Evolutionary conservation across 2,329 filamentous ascomycete genomes (phyloP).

Genomic region (Westerdykella sp.): DNA sequence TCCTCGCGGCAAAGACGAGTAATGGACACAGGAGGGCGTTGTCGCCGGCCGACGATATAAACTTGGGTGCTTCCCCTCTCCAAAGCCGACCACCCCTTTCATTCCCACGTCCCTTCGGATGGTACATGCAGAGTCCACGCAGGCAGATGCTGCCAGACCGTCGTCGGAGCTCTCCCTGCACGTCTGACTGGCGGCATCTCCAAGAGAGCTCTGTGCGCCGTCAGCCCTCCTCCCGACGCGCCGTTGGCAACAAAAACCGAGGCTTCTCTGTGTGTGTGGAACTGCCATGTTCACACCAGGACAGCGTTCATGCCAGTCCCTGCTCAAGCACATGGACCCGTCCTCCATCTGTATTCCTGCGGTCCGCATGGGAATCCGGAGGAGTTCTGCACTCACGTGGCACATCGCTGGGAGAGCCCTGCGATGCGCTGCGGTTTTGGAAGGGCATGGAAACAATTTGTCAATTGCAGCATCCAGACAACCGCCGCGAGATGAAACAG

Average conservation of each 20-base stretch:
- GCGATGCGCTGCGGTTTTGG: too few species aligned
- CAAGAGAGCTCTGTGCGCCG: too few species aligned
- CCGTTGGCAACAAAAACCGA: too few species aligned
- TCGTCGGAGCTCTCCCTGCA: constrained; percentile 17
- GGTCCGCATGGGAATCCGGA: constrained; percentile 7
- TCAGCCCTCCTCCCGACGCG: constrained; percentile 11
- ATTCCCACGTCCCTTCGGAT: not conserved
- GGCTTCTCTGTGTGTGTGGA: too few species aligned
- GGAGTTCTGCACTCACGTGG: constrained; percentile 12
- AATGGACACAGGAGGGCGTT: too few species aligned
- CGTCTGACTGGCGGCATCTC: constrained; percentile 18
- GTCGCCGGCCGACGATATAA: too few species aligned
- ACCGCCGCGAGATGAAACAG: constrained; percentile 28
- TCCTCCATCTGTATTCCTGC: constrained; percentile 2
- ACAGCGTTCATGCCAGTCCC: constrained; percentile 1
- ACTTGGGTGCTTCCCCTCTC: not conserved
- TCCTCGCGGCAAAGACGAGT: too few species aligned
- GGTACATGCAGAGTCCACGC: too few species aligned
- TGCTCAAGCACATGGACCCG: not conserved
- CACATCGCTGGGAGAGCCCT: not conserved
- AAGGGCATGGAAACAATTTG: too few species aligned
- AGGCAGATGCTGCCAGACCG: too few species aligned
- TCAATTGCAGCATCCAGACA: not conserved
- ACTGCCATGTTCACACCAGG: not conserved
- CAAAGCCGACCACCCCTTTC: not conserved